Evolutionary conservation across 371 early-diverging fungal species (phyloP), one percentile per base, ranked within the genome.

Genomic region (Mucor plumbeus): DNA sequence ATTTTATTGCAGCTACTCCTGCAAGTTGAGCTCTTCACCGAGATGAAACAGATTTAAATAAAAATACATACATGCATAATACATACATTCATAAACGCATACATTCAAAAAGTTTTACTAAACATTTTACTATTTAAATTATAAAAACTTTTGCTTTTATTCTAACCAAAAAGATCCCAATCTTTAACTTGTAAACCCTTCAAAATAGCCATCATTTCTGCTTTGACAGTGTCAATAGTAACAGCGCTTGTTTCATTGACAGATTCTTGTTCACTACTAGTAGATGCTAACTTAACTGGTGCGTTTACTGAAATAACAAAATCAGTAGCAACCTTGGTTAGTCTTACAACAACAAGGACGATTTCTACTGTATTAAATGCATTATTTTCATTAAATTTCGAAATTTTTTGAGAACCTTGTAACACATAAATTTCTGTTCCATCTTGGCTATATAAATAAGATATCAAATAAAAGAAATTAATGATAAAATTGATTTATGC

Each of bases 271-370:
- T 81, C 81, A 63, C 82, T 76, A 70, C 83, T 77, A 13, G 65
- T 63, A 21, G 68, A 50, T 1, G 82, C 84, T 13, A 86, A 59
- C 17, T 66, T 66, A 1, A 83, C 62, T 4, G 94, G 93, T 0
- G 87, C 85, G 74, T 95, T 94, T 67, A 87, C 77, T 0, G 92
- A 86, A 43, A 95, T 77, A 5, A 94, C 82, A 26, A 94, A 69
- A 65, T 95, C 95, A 0, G 95, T 93, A 4, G 66, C 44, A 2
- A 88, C 88, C 1, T 79, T 67, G 0, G 83, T 84, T 26, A 95
- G 54, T 19, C 94, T 85, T 10, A 94, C 66, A 9, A 92, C 83
- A 11, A 88, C 88, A 69, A 95, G 65, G 63, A 87, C 79, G 35
- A 94, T 85, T 48, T 86, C 79, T 4, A 94, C 88, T 7, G 77